Base-by-base conservation (phyloP, 2,329 filamentous ascomycete species). In the Trichoderma harzianum region DNA sequence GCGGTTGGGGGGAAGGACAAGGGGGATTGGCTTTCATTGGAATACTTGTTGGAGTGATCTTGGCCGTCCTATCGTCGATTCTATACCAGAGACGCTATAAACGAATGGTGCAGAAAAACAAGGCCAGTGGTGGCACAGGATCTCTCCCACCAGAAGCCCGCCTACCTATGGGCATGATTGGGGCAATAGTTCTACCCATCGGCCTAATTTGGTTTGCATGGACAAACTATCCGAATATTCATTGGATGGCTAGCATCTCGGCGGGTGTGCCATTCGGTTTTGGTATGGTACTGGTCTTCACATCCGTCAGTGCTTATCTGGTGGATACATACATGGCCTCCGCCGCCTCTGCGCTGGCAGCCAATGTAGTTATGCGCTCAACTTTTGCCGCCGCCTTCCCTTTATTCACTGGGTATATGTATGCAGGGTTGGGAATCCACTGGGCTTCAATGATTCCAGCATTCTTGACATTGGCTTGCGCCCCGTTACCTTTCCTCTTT, bases 401-500 rank as follows among this genome's bases (percentile, higher is more conserved):
- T 0, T 83, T 93, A 0, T 93, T 93, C 79, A 91, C 90, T 0
- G 84, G 83, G 0, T 66, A 80, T 14, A 86, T 87, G 84, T 87
- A 86, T 78, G 47, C 80, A 1, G 81, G 82, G 60, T 82, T 90
- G 3, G 90, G 91, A 47, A 89, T 92, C 60, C 90, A 93, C 80
- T 94, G 92, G 92, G 92, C 90, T 0, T 88, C 86, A 8, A 87
- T 86, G 0, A 82, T 94, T 16, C 91, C 91, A 0, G 92, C 88
- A 0, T 93, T 94, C 81, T 83, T 94, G 2, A 87, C 91, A 0
- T 78, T 93, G 5, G 85, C 84, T 8, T 53, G 39, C 26, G 62
- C 39, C 0, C 39, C 43, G 7, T 65, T 65, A 16, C 62, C 62
- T 2, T 65, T 65, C 10, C 7, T 65, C n/a, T 65, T 65, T 11